Evolutionary conservation across 768 basidiomycete genomes (phyloP).

Genomic region (Auricularia sp.): DNA sequence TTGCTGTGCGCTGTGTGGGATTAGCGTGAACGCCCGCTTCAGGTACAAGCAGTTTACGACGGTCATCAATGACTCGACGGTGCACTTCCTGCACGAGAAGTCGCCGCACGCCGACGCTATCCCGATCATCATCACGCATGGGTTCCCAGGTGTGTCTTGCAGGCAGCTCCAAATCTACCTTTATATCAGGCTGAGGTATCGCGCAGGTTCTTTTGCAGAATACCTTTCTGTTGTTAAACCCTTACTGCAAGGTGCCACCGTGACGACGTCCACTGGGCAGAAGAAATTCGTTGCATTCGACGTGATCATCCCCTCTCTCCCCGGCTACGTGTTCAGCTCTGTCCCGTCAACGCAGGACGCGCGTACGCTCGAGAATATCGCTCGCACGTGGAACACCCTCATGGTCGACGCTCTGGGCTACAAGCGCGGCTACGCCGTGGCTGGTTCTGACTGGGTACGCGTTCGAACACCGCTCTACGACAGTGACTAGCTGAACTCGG

Average conservation of each 20-base stretch:
- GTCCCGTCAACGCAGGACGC: constrained; percentile 9
- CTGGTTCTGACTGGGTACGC: constrained; percentile 18
- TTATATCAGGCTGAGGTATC: not conserved
- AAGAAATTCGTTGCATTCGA: constrained; percentile 5
- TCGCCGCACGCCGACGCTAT: constrained; percentile 2
- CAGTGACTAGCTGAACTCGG: not conserved
- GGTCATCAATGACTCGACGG: not conserved
- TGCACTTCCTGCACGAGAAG: not conserved
- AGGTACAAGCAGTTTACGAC: not conserved
- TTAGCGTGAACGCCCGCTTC: not conserved
- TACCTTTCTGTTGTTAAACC: constrained; percentile 3
- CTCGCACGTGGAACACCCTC: constrained; percentile 18
- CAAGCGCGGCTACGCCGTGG: constrained; percentile 12
- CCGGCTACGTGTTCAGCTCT: constrained; percentile 16
- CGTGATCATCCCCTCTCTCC: constrained; percentile 10
- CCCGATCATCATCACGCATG: constrained; percentile 8
- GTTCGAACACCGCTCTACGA: not conserved
- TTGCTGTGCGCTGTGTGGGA: not conserved
- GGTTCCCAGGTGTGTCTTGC: constrained; percentile 6
- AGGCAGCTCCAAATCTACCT: not conserved
- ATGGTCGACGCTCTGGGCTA: constrained; percentile 20
- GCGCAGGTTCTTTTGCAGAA: constrained; percentile 3
- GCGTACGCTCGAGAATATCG: constrained; percentile 18
- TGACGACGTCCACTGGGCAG: not conserved
- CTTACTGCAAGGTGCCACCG: not conserved